These are phyloP conservation scores for Annulohypoxylon stygium DNA, from an alignment of 495 filamentous ascomycete genomes.

Conservation along the genomic window DNA sequence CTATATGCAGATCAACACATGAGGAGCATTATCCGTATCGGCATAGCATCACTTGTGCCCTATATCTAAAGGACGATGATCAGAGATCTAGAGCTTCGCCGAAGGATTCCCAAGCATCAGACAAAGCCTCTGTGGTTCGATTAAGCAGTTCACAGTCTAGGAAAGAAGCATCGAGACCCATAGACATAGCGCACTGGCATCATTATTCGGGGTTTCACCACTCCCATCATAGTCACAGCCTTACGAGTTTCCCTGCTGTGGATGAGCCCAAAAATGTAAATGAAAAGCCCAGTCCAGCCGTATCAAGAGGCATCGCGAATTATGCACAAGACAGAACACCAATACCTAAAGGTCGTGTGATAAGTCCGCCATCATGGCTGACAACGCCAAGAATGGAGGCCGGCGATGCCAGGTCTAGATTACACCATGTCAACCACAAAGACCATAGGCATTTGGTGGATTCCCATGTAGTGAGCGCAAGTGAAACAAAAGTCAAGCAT, in stretches of 20 bases:
- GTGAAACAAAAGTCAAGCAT: not conserved
- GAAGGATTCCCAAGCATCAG: not conserved
- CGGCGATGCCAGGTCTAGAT: constrained; percentile 41
- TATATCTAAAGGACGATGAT: constrained; percentile 43
- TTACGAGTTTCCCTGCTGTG: not conserved
- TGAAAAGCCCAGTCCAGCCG: not conserved
- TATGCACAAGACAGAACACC: not conserved
- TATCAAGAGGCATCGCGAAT: not conserved
- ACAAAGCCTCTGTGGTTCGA: constrained; percentile 5
- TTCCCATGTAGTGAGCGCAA: not conserved
- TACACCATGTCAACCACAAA: constrained; percentile 30
- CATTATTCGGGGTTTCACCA: constrained; percentile 23
- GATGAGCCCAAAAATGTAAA: not conserved
- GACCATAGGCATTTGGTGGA: constrained; percentile 3
- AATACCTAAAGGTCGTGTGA: constrained; percentile 46
- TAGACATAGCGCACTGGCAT: constrained; percentile 17
- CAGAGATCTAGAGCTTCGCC: constrained; percentile 33
- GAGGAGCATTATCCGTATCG: constrained; percentile 51
- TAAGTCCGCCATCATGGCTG: constrained; percentile 56
- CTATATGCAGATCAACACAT: constrained; percentile 51
- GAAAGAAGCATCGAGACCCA: not conserved
- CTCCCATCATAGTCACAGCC: not conserved
- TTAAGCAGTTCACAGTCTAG: not conserved
- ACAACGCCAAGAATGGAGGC: constrained; percentile 48
- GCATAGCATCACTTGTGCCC: constrained; percentile 47